Evolutionary conservation across 2,329 filamentous ascomycete species (phyloP), one percentile per base, ranked within the genome.

Genomic region (Coniosporium tulheliwenetii): DNA sequence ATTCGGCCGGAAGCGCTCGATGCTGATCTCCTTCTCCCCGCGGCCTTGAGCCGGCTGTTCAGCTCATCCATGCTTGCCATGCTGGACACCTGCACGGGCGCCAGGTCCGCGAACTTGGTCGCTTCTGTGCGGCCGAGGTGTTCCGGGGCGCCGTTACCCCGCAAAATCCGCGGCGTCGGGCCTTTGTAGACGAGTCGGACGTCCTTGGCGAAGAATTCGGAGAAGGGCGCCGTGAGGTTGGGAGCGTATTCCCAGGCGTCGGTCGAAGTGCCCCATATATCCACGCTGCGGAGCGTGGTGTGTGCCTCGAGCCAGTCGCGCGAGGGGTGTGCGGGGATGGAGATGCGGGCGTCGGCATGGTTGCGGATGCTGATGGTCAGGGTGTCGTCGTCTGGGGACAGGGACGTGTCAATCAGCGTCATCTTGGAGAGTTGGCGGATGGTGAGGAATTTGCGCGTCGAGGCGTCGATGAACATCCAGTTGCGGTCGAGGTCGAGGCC

Each of bases 1-100:
- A 52, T 80, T 80, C 1, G 76, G 74, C 13, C 77, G 60, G 53
- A 80, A 80, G 2, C 75, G 67, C 52, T 79, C 75, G 42, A 79
- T 70, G 0, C 64, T 70, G 30, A 77, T 66, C n/a, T 63, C 58
- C 4, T 66, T 60, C 19, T 64, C 59, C 64, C 63, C 16, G 50
- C 53, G 26, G 48, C 45, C 30, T 43, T 48, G 16, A 80, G 58
- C 10, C 75, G 65, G 2, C 49, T 44, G 51, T 80, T 79, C 19
- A 80, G 61, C 48, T 80, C 76, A 5, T 56, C 54, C 26, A 80
- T 64, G 8, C 70, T 75, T 16, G 65, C 62, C 49, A 75, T 66
- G 10, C 64, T 71, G 8, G 69, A 71, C 33, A 80, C 65, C 39
- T 72, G 61, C 5, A 77, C 50, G 3, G 70, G 69, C 57, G 74